Conservation (phyloP, 2,329 filamentous ascomycete genomes). For the Fusarium avenaceum region DNA sequence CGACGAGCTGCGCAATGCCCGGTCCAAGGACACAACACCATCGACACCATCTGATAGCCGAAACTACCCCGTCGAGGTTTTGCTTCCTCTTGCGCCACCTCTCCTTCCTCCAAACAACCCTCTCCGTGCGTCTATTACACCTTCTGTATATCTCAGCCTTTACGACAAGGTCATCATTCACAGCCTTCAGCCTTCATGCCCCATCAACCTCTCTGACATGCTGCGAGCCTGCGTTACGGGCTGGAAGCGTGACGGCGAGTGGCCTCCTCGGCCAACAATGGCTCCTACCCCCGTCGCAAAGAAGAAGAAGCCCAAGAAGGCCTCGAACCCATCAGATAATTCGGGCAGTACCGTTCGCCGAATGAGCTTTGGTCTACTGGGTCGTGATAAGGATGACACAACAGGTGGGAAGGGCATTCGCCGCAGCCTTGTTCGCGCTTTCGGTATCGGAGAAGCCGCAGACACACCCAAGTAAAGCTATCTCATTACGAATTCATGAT, state of each 20-base stretch:
- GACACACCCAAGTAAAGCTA: constrained; percentile 31
- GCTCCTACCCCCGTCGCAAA: constrained; percentile 54
- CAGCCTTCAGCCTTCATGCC: constrained; percentile 83
- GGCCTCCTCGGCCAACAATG: constrained; percentile 75
- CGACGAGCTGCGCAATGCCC: constrained; percentile 51
- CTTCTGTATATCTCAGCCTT: constrained; percentile 81
- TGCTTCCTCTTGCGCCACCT: constrained; percentile 80
- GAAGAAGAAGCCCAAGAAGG: constrained; percentile 56
- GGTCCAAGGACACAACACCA: constrained; percentile 53
- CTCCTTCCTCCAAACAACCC: constrained; percentile 80
- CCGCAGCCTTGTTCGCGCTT: constrained; percentile 61
- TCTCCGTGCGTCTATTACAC: constrained; percentile 81
- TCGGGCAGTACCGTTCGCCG: constrained; percentile 55
- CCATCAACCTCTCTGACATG: constrained; percentile 88
- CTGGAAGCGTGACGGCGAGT: constrained; percentile 94
- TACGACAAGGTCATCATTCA: constrained; percentile 91
- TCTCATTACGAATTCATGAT: constrained; percentile 38
- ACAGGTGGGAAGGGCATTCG: constrained; percentile 58
- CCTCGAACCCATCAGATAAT: constrained; percentile 41
- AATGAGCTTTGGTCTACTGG: constrained; percentile 63
- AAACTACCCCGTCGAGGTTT: constrained; percentile 67
- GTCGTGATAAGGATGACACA: constrained; percentile 56
- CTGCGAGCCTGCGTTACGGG: constrained; percentile 84
- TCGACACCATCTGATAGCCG: constrained; percentile 43
- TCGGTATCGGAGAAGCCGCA: constrained; percentile 56